Conservation (phyloP, 495 filamentous ascomycete species). For the Pyrenula massariospora region DNA sequence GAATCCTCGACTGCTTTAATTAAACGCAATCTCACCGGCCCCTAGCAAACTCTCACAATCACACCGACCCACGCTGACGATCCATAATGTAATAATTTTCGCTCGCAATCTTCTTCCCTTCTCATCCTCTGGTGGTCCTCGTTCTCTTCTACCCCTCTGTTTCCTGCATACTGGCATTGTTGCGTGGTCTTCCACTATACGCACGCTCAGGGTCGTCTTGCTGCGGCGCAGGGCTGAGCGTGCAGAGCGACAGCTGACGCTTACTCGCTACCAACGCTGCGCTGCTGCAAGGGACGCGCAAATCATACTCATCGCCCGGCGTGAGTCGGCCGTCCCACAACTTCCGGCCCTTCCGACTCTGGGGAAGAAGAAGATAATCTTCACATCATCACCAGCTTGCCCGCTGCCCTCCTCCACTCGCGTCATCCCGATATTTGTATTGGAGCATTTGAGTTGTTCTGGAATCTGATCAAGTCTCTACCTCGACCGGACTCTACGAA, state of each 20-base stretch:
- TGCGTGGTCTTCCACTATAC: background rate
- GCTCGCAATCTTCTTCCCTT: background rate
- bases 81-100: background rate
- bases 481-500: no score
- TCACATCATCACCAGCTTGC: background rate
- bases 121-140: background rate
- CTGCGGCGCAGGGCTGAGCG: conserved; percentile 13
- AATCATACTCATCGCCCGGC: background rate
- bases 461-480: no score
- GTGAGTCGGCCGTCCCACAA: background rate
- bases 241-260: background rate
- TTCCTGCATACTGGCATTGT: background rate
- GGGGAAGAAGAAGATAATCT: background rate
- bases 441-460: conserved; percentile 6
- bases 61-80: background rate
- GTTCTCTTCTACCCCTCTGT: background rate
- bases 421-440: background rate
- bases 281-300: background rate
- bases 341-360: background rate
- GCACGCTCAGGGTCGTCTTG: conserved; percentile 7
- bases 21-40: background rate
- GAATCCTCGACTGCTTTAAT: background rate
- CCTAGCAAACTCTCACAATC: background rate
- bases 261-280: background rate
- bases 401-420: background rate